Conservation (phyloP, 2,329 filamentous ascomycete genomes). For the Penicillium sp. region DNA sequence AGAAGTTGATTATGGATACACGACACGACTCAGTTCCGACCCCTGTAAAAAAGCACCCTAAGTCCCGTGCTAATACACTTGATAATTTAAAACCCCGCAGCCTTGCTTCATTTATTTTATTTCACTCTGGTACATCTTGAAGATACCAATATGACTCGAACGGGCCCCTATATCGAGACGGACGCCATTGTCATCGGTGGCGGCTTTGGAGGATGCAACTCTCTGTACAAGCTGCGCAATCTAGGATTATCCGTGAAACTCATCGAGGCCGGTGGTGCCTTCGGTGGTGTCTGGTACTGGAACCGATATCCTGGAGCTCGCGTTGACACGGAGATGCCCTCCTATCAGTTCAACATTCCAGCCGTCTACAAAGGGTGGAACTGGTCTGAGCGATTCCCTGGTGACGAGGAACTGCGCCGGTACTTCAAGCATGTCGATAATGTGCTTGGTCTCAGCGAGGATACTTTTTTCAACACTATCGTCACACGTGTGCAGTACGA, state of each 20-base stretch:
- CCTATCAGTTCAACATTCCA: slow-evolving; percentile 55
- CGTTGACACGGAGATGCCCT: slow-evolving; percentile 49
- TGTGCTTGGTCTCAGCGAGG: slow-evolving; percentile 44
- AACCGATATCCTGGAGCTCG: slow-evolving; percentile 47
- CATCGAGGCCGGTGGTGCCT: slow-evolving; percentile 38
- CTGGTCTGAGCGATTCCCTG: slow-evolving; percentile 39
- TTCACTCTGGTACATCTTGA: too few relatives aligned
- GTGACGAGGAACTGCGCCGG: slow-evolving; percentile 38
- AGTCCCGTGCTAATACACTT: too few relatives aligned
- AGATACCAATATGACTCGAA: slow-evolving; percentile 3
- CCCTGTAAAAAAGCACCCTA: too few relatives aligned
- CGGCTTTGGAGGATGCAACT: slow-evolving; percentile 40
- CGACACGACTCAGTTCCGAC: too few relatives aligned
- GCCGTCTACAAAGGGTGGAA: slow-evolving; percentile 48
- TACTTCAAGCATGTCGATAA: slow-evolving; percentile 52
- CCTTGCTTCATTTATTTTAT: too few relatives aligned
- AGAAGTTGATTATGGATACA: too few relatives aligned
- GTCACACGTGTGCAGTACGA: slow-evolving; percentile 45
- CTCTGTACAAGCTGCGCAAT: slow-evolving; percentile 39
- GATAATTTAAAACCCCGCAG: too few relatives aligned
- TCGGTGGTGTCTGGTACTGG: slow-evolving; percentile 49
- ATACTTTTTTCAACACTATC: slow-evolving; percentile 46
- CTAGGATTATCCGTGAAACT: slow-evolving; percentile 38
- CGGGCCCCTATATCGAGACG: slow-evolving; percentile 1
- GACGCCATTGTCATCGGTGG: slow-evolving; percentile 44